Conservation (phyloP, 257 asterid genomes). For the Gardenia jasminoides region DNA sequence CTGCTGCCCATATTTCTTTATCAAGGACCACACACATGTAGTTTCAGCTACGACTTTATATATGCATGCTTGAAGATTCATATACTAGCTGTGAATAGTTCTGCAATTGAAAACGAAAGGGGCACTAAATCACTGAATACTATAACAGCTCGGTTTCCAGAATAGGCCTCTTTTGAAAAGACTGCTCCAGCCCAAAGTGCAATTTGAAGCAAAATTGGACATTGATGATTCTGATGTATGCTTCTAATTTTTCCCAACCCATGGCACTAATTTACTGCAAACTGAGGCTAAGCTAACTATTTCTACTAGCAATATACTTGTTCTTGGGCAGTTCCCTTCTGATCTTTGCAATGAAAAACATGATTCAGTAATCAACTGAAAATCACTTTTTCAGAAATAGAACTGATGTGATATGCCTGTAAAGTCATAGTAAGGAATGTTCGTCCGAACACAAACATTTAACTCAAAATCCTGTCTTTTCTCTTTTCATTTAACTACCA, state of each 20-base stretch:
- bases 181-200: too few species aligned
- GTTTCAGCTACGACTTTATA: background rate
- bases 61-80: background rate
- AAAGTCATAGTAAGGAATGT: background rate
- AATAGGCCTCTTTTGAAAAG: too few species aligned
- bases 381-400: background rate
- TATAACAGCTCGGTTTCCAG: too few species aligned
- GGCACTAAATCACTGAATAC: background rate
- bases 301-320: background rate
- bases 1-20: background rate
- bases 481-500: background rate
- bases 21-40: background rate
- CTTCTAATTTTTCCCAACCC: too few species aligned
- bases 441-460: background rate
- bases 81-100: background rate
- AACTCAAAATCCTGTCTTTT: background rate
- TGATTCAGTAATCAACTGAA: background rate
- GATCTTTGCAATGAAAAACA: background rate
- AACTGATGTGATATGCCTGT: background rate
- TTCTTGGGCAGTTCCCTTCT: background rate
- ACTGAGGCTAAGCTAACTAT: background rate
- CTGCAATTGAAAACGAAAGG: background rate
- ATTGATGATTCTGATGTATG: background rate
- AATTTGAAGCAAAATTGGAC: too few species aligned
- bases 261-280: background rate